A percentile compares a stretch with the other conserved stretches of the same genome.
These are phyloP conservation scores for Lumnitzera littorea DNA, from an alignment of 345 rosid genomes.

Conservation along the genomic window DNA sequence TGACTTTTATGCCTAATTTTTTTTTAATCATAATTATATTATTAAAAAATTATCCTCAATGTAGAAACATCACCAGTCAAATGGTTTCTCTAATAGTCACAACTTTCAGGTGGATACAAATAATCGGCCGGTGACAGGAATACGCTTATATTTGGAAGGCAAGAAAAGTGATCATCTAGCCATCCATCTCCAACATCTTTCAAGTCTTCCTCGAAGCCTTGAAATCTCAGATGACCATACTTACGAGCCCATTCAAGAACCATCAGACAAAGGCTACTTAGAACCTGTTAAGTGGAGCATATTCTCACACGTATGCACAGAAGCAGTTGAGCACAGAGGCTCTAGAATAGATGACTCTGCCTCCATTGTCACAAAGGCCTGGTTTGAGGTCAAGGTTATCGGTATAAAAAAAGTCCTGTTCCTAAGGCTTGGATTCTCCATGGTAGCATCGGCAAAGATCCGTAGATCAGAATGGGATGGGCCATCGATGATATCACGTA, in stretches of 20 bases:
- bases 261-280: conserved; percentile 48
- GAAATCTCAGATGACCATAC: conserved; percentile 53
- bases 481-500: conserved; percentile 52
- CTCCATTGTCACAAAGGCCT: conserved; percentile 77
- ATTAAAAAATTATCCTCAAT: neutral
- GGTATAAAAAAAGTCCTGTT: conserved; percentile 87
- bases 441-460: conserved; percentile 47
- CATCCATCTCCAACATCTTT: conserved; percentile 87
- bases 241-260: conserved; percentile 41
- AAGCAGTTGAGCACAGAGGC: conserved; percentile 63
- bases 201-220: conserved; percentile 48
- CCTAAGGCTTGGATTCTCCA: conserved; percentile 83
- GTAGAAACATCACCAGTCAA: too few species aligned
- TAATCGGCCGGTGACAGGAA: conserved; percentile 78
- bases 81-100: neutral
- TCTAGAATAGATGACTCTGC: conserved; percentile 57
- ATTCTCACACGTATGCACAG: conserved; percentile 88
- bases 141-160: conserved; percentile 87
- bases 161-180: conserved; percentile 85
- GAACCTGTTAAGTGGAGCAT: conserved; percentile 92
- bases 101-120: conserved; percentile 63
- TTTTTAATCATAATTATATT: too few species aligned
- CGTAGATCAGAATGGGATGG: conserved; percentile 88
- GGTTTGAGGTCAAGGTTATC: conserved; percentile 80
- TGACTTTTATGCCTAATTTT: too few species aligned